A percentile compares a stretch with the other conserved stretches of the same genome.
Evolutionary conservation across 106 monocot species (phyloP).

Genomic region (Iris macrosiphon): DNA sequence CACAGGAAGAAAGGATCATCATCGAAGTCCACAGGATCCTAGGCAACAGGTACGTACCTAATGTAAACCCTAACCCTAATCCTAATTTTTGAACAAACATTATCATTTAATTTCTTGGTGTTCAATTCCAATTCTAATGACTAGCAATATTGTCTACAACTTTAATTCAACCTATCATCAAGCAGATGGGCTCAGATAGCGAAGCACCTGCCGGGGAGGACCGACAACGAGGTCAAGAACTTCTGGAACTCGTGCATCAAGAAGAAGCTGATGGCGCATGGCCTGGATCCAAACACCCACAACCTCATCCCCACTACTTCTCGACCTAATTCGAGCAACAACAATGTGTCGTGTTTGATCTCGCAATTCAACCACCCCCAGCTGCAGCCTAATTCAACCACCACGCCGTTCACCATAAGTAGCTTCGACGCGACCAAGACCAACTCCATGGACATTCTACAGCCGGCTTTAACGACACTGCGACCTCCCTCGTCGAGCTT

Average conservation of each 20-base stretch:
- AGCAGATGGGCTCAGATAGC: constrained; percentile 86
- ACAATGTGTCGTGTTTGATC: constrained; percentile 7
- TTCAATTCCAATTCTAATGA: not conserved
- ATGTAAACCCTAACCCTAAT: constrained; percentile 21
- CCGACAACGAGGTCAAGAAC: constrained; percentile 85
- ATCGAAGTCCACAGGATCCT: constrained; percentile 77
- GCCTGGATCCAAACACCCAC: constrained; percentile 87
- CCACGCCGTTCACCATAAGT: constrained; percentile 75
- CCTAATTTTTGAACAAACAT: constrained; percentile 3
- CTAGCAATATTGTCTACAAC: not conserved
- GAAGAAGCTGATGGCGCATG: constrained; percentile 76
- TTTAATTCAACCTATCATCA: not conserved
- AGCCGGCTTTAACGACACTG: constrained; percentile 23
- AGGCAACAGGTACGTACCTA: constrained; percentile 49
- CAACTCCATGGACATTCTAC: constrained; percentile 14
- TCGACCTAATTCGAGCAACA: constrained; percentile 11
- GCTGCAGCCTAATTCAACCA: not conserved
- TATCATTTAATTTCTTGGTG: no score
- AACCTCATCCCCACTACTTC: constrained; percentile 46
- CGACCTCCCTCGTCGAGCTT: constrained; percentile 2
- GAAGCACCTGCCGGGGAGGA: constrained; percentile 71
- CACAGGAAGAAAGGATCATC: constrained; percentile 62
- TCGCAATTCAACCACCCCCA: constrained; percentile 20
- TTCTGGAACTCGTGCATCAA: constrained; percentile 87
- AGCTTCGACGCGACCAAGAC: constrained; percentile 11